Percentiles rank a stretch among this genome's conserved stretches.
Conservation (phyloP, 192 early-diverging fungal species). For the Helicostylum pulchrum region DNA sequence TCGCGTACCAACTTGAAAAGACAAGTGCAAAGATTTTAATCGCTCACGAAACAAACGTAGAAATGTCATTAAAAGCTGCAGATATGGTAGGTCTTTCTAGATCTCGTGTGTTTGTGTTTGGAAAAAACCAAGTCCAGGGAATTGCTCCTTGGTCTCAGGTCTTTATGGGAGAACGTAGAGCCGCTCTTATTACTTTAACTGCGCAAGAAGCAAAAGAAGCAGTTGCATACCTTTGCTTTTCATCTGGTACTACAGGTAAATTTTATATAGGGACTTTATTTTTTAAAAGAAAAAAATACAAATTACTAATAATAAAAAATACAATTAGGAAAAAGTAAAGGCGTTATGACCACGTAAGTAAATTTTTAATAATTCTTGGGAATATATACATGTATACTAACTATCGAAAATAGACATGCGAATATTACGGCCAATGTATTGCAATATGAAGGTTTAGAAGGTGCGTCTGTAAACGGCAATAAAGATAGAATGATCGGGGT, state of each 20-base stretch:
- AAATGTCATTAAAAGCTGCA: conserved; percentile 27
- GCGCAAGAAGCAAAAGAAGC: conserved; percentile 29
- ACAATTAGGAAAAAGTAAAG: conserved; percentile 19
- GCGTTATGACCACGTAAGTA: conserved; percentile 38
- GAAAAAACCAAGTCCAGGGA: conserved; percentile 14
- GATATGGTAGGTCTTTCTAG: conserved; percentile 11
- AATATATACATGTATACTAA: no score
- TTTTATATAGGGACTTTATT: no score
- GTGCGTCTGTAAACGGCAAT: not conserved
- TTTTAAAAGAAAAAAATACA: no score
- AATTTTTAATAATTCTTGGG: no score
- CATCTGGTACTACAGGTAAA: conserved; percentile 35
- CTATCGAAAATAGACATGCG: conserved; percentile 12
- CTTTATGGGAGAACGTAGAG: conserved; percentile 14
- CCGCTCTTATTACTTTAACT: conserved; percentile 15
- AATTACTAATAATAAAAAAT: no score
- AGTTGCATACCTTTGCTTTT: conserved; percentile 32
- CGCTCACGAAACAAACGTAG: conserved; percentile 31
- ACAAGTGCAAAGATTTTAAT: conserved; percentile 68
- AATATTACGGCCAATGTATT: conserved; percentile 33
- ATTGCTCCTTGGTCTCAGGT: conserved; percentile 7
- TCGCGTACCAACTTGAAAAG: conserved; percentile 70
- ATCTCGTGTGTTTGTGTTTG: conserved; percentile 32
- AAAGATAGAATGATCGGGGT: conserved; percentile 21
- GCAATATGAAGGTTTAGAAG: conserved; percentile 5